These are phyloP conservation scores for Cavenderia fasciculata DNA, from an alignment of 78 protist species.

Conservation along the genomic window DNA sequence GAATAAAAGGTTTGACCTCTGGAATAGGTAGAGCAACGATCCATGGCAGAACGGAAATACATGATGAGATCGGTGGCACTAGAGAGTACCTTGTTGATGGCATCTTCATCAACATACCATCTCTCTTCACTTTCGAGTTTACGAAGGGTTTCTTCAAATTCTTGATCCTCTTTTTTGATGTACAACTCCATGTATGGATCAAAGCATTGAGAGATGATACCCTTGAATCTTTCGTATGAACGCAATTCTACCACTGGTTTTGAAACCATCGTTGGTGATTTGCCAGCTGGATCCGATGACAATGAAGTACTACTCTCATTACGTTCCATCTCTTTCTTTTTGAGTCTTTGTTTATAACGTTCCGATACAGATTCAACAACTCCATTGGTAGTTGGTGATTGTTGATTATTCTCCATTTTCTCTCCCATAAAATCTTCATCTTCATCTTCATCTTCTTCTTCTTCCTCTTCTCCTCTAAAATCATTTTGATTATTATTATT, in stretches of 20 bases:
- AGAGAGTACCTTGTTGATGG: slow-evolving; percentile 32
- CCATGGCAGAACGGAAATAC: slow-evolving; percentile 11
- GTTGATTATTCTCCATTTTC: slow-evolving; percentile 21
- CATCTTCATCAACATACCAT: slow-evolving; percentile 62
- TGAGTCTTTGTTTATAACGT: slow-evolving; percentile 1
- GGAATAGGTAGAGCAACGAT: slow-evolving; percentile 36
- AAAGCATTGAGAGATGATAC: slow-evolving; percentile 76
- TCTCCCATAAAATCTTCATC: background rate
- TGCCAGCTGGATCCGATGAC: too few relatives aligned
- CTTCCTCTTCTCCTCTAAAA: background rate
- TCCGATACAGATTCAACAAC: background rate
- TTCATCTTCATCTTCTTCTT: background rate
- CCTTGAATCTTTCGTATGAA: slow-evolving; percentile 51
- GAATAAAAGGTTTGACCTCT: slow-evolving; percentile 65
- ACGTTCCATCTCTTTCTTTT: too few relatives aligned
- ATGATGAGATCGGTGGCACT: slow-evolving; percentile 46
- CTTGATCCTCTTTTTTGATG: slow-evolving; percentile 67
- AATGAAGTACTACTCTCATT: too few relatives aligned
- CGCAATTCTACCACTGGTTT: too few relatives aligned
- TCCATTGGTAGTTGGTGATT: background rate
- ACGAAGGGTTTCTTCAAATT: slow-evolving; percentile 17
- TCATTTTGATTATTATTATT: slow-evolving; percentile 5
- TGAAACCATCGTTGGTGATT: too few relatives aligned
- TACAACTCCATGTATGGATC: slow-evolving; percentile 83
- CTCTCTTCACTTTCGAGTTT: slow-evolving; percentile 39